Percentiles rank a stretch among this genome's conserved stretches.
Evolutionary conservation across 73 alveolate species (phyloP).

Genomic region (Paramecium sexaurelia): DNA sequence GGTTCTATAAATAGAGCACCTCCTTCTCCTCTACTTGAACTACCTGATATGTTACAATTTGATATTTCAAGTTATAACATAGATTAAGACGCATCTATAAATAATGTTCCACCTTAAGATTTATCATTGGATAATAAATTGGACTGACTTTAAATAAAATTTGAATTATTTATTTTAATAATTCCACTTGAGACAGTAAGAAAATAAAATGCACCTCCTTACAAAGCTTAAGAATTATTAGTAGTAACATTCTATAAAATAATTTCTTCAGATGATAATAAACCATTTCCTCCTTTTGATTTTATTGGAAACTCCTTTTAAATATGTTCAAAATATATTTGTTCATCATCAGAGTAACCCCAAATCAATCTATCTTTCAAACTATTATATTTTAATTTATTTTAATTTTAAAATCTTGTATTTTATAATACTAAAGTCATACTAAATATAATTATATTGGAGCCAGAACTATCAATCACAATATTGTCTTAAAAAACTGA

Average conservation of each 20-base stretch:
- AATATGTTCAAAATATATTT: not conserved
- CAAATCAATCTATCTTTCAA: not conserved
- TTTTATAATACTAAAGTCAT: not conserved
- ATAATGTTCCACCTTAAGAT: not conserved
- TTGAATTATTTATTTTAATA: not conserved
- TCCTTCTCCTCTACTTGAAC: not conserved
- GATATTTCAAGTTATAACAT: not conserved
- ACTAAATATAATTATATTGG: not conserved
- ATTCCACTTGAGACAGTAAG: not conserved
- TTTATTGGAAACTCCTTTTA: not conserved
- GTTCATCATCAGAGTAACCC: not conserved
- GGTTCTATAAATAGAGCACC: not conserved
- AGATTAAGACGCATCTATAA: not conserved
- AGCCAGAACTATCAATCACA: not conserved
- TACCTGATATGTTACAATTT: not conserved
- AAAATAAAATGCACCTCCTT: not conserved
- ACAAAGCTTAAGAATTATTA: not conserved
- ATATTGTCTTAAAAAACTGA: not conserved
- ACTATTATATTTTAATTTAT: not conserved
- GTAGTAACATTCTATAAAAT: not conserved
- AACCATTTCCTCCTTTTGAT: conserved; percentile 5
- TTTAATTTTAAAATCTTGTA: not conserved
- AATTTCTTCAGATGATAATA: not conserved
- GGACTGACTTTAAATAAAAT: not conserved
- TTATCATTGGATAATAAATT: not conserved